phyloP scores from a whole-genome alignment of 495 filamentous ascomycete species.

The Aspergillus steynii region DNA sequence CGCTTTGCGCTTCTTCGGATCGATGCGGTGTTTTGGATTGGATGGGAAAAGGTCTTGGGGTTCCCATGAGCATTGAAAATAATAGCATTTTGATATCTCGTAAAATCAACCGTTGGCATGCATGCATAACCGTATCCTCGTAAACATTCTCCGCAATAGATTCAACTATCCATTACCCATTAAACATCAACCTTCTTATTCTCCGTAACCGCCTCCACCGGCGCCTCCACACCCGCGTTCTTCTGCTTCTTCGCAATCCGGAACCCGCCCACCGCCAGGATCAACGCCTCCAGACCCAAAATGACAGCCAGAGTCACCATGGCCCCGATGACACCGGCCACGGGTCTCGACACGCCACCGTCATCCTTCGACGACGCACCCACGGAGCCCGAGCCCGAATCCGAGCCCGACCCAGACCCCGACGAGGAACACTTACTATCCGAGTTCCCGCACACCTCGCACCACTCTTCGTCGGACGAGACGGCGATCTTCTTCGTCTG shows the following conservation, averaged over 20 bases:
- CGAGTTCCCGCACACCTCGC: constrained; percentile 45
- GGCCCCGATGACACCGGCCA: constrained; percentile 63
- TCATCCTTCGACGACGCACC: constrained; percentile 8
- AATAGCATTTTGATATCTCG: no score
- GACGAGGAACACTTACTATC: constrained; percentile 36
- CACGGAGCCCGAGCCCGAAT: constrained; percentile 19
- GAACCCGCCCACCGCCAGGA: constrained; percentile 44
- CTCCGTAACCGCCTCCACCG: constrained; percentile 16
- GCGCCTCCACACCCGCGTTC: constrained; percentile 10
- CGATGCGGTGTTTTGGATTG: no score
- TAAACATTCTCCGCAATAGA: no score
- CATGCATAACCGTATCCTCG: no score
- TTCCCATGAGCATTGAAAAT: no score
- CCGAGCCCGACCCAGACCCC: constrained; percentile 13
- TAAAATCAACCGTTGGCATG: no score
- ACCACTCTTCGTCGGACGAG: constrained; percentile 42
- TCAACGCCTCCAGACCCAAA: constrained; percentile 44
- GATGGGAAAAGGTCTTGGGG: no score
- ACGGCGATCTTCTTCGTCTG: constrained; percentile 46
- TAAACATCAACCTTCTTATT: constrained; percentile 7
- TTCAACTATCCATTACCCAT: no score
- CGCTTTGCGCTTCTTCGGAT: no score
- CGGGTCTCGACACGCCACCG: constrained; percentile 37
- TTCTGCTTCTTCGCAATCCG: constrained; percentile 41
- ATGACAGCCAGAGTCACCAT: constrained; percentile 60